Evolutionary conservation across 352 stramenopile genomes (phyloP), one percentile per base, ranked within the genome.

Genomic region (Phytophthora cryptogea): DNA sequence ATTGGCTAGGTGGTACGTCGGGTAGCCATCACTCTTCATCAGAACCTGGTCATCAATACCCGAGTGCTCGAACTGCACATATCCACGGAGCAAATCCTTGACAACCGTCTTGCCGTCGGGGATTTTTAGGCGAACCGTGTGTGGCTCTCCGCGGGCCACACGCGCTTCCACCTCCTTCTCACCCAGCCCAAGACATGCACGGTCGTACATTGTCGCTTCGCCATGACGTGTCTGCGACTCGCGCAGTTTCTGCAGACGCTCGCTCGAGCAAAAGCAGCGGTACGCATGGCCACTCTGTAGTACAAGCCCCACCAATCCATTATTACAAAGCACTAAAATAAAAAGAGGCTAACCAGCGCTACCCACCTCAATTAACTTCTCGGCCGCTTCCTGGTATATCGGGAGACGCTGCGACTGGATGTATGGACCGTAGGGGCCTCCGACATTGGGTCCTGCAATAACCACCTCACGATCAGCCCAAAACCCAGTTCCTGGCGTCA

Each of bases 171-270:
- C 81, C 46, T 98, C 75, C 14, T 90, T 87, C 13, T 94, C 78
- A 41, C 90, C 85, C 30, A 98, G 83, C 57, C 97, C 90, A 8
- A 98, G 83, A 85, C 97, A 99, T 14, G 92, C 97, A 36, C 95
- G 93, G 80, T 99, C 96, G 76, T 99, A 99, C 73, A 98, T 97
- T n/a, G 94, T 96, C 36, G 89, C 86, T 40, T 96, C 88, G n/a
- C 94, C 95, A 40, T 89, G 70, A 32, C 89, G 83, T 26, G 92
- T 83, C 61, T 94, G 91, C 57, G 94, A 95, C 62, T 98, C 86
- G 40, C 86, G 87, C 63, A 97, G 57, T 42, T 89, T 94, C 54
- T 98, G 79, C 36, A 99, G 80, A 36, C 98, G 94, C 65, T 99
- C 96, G 3, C 93, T 79, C 4, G 96, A 90, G 71, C 94, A 99